Evolutionary conservation across 2,329 filamentous ascomycete genomes (phyloP), one percentile per base, ranked within the genome.

Genomic region (Paracoccidioides brasiliensis): DNA sequence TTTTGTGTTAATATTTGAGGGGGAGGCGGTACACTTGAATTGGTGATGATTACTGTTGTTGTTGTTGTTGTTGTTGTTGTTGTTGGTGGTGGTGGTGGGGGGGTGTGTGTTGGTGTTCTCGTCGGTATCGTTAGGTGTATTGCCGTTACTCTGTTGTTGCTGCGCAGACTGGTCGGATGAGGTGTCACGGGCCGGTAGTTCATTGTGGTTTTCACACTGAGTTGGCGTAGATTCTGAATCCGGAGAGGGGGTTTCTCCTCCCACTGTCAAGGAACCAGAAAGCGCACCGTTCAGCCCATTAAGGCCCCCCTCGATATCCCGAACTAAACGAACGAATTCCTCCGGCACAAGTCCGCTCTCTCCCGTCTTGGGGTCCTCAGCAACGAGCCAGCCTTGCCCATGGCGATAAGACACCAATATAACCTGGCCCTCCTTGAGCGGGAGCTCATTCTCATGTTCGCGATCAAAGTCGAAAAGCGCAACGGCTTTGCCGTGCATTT

Each of bases 351-450:
- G 78, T 0, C 93, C 93, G 65, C 89, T 95, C 72, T 98, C 93
- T 2, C 81, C 89, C 0, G 90, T 96, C 70, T 89, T 90, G 10
- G 91, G 90, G 66, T 98, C 93, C 72, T 96, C 88, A 3, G 93
- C 93, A 30, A 98, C 93, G 53, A 98, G 78, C 93, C 93, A 98
- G 55, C 93, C 93, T 72, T 97, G 90, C 14, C 91, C 91, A 67
- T 97, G 90, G 45, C 93, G 81, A 70, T 97, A 98, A 14, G 89
- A 95, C 30, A 98, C 90, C 76, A 93, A 86, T 56, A 98, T 95
- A 56, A 96, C 88, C 67, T 98, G 93, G 5, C 93, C 93, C 72
- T 98, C 93, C 0, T 88, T 84, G 49, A 98, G 75, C 3, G 90
- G 89, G 56, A 98, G 75, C 70, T 98, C 93, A 67, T 97, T 98